These are phyloP conservation scores for Calocybe gangraenosa DNA, from an alignment of 768 basidiomycete species.

Conservation along the genomic window DNA sequence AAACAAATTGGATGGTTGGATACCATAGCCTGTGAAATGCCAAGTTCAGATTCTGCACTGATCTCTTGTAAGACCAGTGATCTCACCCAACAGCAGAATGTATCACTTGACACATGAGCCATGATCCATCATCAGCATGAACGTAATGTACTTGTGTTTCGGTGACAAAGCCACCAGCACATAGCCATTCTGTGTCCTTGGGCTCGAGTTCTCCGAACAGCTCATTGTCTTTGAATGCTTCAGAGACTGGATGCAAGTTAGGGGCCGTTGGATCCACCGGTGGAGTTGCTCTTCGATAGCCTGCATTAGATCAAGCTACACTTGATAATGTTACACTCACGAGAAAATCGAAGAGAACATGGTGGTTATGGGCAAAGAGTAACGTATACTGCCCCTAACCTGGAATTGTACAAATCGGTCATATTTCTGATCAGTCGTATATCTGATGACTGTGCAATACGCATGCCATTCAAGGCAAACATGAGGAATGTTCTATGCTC, in stretches of 20 bases:
- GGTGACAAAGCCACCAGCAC: conserved; percentile 75
- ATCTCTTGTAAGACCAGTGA: conserved; percentile 11
- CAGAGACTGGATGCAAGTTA: conserved; percentile 82
- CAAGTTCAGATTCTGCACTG: conserved; percentile 8
- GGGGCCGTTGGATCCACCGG: conserved; percentile 63
- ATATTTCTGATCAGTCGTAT: too few species aligned
- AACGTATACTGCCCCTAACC: too few species aligned
- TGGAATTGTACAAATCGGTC: too few species aligned
- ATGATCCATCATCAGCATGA: conserved; percentile 71
- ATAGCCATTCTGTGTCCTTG: conserved; percentile 80
- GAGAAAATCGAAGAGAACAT: conserved; percentile 81
- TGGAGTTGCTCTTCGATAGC: conserved; percentile 40
- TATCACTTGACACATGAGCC: conserved; percentile 19
- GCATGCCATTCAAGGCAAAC: too few species aligned
- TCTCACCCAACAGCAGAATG: conserved; percentile 22
- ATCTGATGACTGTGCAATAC: too few species aligned
- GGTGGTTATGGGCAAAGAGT: conserved; percentile 23
- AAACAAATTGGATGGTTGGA: conserved; percentile 91
- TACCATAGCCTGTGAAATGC: conserved; percentile 70
- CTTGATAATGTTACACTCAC: conserved; percentile 42
- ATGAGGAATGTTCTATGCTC: too few species aligned
- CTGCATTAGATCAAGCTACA: conserved; percentile 4
- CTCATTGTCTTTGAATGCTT: conserved; percentile 48
- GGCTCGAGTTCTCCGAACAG: conserved; percentile 72
- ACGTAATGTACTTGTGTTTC: conserved; percentile 92